phyloP scores from a whole-genome alignment of 345 rosid genomes.

The Rubroshorea leprosula region DNA sequence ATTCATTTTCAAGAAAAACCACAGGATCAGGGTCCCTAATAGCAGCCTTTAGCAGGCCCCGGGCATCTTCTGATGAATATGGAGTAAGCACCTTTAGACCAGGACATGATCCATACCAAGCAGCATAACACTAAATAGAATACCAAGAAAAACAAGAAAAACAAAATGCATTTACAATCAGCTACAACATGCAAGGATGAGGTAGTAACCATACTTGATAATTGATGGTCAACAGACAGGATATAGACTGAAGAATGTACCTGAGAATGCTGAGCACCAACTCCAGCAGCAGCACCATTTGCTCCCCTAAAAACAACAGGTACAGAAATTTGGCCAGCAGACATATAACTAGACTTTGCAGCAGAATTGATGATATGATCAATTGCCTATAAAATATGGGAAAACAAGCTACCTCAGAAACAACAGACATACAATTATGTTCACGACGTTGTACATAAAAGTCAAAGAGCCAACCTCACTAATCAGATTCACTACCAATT shows the following conservation, averaged over 20 bases:
- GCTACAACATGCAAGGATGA: not conserved
- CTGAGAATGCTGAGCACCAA: constrained; percentile 97
- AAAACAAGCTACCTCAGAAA: constrained; percentile 12
- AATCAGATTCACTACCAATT: not conserved
- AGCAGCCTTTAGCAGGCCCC: constrained; percentile 89
- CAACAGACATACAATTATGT: not conserved
- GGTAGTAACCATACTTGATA: not conserved
- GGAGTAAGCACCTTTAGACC: constrained; percentile 86
- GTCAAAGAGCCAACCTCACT: not conserved
- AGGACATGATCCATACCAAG: constrained; percentile 86
- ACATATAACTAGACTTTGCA: constrained; percentile 83
- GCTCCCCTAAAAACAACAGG: constrained; percentile 96
- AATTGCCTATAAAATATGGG: constrained; percentile 55
- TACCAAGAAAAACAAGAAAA: constrained; percentile 3
- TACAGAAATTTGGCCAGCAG: constrained; percentile 74
- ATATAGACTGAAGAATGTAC: not conserved
- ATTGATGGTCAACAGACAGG: constrained; percentile 1
- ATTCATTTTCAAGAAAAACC: constrained; percentile 91
- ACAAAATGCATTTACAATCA: not conserved
- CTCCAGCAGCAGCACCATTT: constrained; percentile 99
- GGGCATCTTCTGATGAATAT: constrained; percentile 87
- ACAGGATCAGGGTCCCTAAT: constrained; percentile 97
- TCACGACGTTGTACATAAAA: not conserved
- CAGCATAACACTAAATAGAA: constrained; percentile 75
- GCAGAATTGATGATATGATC: constrained; percentile 92